These are phyloP conservation scores for Effrenium voratum DNA, from an alignment of 73 alveolate genomes.

Conservation along the genomic window DNA sequence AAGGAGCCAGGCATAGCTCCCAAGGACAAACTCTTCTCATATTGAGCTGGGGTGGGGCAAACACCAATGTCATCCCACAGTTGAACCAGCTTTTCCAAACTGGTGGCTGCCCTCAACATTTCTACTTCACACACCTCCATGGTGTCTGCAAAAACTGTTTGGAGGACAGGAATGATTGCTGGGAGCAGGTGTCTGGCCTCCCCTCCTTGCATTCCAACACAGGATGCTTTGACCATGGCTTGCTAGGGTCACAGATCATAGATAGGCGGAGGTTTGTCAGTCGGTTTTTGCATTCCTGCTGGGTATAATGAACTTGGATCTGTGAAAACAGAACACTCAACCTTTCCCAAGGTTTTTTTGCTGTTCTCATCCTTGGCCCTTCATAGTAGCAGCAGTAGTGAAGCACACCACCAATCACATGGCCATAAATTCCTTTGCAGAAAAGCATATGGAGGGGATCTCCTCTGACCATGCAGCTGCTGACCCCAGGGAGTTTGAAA, in stretches of 20 bases:
- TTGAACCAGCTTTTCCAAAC: conserved; percentile 49
- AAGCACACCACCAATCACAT: not conserved
- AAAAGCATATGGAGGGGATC: conserved; percentile 37
- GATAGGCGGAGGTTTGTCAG: conserved; percentile 1
- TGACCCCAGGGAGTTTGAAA: not conserved
- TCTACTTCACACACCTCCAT: not conserved
- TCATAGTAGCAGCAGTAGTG: not conserved
- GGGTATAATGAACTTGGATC: not conserved
- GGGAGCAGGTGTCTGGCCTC: conserved; percentile 36
- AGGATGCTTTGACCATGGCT: conserved; percentile 31
- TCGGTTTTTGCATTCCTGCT: not conserved
- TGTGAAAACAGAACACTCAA: not conserved
- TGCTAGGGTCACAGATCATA: conserved; percentile 8
- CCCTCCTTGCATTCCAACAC: conserved; percentile 18
- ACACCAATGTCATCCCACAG: not conserved
- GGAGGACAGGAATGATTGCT: conserved; percentile 12
- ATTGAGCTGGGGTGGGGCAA: not conserved
- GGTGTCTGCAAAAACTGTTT: not conserved
- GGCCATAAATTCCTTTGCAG: conserved; percentile 5
- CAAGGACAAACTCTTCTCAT: not conserved
- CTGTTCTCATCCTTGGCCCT: not conserved
- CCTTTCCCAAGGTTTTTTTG: conserved; percentile 47
- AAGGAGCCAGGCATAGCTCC: conserved; percentile 14
- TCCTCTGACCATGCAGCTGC: not conserved
- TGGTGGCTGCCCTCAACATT: conserved; percentile 19